A percentile compares a stretch with the other conserved stretches of the same genome.
phyloP scores from a whole-genome alignment of 164 flowering plant genomes.

The Kingdonia uniflora region DNA sequence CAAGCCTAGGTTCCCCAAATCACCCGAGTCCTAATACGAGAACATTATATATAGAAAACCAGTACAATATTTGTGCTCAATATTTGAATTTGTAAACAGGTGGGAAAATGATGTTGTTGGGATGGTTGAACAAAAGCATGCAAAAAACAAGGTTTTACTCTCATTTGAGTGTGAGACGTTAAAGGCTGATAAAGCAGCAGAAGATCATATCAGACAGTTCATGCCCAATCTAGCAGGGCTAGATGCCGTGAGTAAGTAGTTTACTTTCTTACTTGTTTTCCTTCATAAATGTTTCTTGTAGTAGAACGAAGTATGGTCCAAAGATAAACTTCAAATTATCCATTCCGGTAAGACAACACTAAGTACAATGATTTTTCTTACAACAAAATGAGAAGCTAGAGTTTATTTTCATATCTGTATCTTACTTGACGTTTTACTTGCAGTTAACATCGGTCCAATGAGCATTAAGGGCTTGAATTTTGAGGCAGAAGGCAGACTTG shows the following conservation, averaged over 20 bases:
- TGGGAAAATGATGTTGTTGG: slow-evolving; percentile 84
- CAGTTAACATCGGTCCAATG: slow-evolving; percentile 83
- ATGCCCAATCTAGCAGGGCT: slow-evolving; percentile 86
- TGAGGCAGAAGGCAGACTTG: slow-evolving; percentile 26
- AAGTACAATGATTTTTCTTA: too few species aligned
- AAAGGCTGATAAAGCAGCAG: slow-evolving; percentile 81
- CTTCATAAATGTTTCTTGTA: not conserved
- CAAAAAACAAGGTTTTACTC: slow-evolving; percentile 40
- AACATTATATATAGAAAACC: too few species aligned
- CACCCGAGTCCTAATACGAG: too few species aligned
- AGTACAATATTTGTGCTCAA: not conserved
- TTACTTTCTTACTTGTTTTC: not conserved
- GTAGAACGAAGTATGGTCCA: too few species aligned
- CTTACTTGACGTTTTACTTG: slow-evolving; percentile 11
- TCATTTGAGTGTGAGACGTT: slow-evolving; percentile 84
- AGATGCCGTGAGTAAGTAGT: slow-evolving; percentile 67
- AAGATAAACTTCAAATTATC: not conserved
- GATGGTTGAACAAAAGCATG: slow-evolving; percentile 55
- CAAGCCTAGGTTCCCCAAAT: too few species aligned
- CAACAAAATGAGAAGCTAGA: not conserved
- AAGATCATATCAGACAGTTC: slow-evolving; percentile 79
- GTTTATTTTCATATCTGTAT: too few species aligned
- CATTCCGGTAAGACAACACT: too few species aligned
- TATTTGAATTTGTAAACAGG: slow-evolving; percentile 22
- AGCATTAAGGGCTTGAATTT: slow-evolving; percentile 59